Base-by-base conservation (phyloP, 1,139 yeast species). In the Sugiyamaella xylanicola region DNA sequence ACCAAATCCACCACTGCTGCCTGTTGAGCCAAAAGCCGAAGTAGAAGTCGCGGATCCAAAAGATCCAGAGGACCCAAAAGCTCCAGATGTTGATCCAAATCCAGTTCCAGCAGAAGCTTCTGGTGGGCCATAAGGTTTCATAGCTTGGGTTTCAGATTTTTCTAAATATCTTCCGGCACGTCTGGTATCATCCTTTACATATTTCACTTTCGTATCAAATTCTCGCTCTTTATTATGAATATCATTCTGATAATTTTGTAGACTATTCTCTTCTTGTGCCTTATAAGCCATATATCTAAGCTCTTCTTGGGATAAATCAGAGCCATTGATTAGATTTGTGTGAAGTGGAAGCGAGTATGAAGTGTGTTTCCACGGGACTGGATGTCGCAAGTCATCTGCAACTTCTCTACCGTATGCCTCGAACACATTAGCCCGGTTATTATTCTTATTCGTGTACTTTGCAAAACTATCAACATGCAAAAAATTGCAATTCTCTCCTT, bases 241-340 rank as follows among this genome's bases (percentile, higher is more conserved):
- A 53, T 74, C 75, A 29, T 68, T 68, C 44, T 77, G 79, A 60
- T 76, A 79, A 21, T 72, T 75, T 0, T 73, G 69, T 2, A 78
- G 17, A 0, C 68, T 65, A 53, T 77, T 77, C 11, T 68, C 65
- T 15, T 71, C 66, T 48, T 64, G 68, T 0, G 85, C 82, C 53
- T 77, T 74, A 60, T 75, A 70, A 58, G 74, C 82, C 59, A 75
- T 76, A 55, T 77, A 71, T 54, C 87, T 70, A 39, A 74, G 70
- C 63, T 85, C 89, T 60, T 84, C 88, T 36, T 73, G 75, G 0
- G 87, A 83, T 27, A 78, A 65, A 61, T 85, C 89, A 61, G 86
- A 69, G 0, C 78, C 82, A 1, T 72, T 64, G 4, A 84, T 81
- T 44, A 83, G 65, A 58, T 78, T 79, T 21, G 69, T 66, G 13